A percentile compares a stretch with the other conserved stretches of the same genome.
phyloP scores from a whole-genome alignment of 1,284 basidiomycete species.

The Boletus semigastroideus region DNA sequence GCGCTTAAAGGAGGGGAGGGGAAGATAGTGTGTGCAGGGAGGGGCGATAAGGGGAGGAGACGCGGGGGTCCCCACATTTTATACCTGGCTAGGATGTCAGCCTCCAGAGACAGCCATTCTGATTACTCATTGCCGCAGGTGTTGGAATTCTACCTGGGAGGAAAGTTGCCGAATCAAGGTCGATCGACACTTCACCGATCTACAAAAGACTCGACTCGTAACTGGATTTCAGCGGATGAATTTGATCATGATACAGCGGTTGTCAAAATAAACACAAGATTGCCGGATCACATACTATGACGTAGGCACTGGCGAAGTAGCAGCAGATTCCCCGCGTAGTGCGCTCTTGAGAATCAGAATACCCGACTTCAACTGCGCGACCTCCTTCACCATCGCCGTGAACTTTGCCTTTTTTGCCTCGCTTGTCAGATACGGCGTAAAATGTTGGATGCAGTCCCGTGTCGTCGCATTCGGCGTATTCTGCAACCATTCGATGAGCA shows the following conservation, averaged over 20 bases:
- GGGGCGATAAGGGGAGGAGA: slow-evolving; percentile 6
- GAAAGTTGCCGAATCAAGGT: slow-evolving; percentile 18
- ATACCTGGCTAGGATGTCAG: slow-evolving; percentile 29
- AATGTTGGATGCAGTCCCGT: slow-evolving; percentile 74
- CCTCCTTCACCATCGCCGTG: slow-evolving; percentile 72
- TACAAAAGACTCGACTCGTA: no score
- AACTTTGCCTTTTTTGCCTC: slow-evolving; percentile 69
- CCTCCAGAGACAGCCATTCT: slow-evolving; percentile 20
- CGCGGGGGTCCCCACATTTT: slow-evolving; percentile 21
- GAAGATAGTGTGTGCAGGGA: slow-evolving; percentile 21
- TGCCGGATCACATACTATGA: slow-evolving; percentile 25
- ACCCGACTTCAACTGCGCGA: slow-evolving; percentile 67
- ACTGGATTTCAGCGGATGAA: slow-evolving; percentile 17
- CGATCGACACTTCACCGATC: slow-evolving; percentile 14
- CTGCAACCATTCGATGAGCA: slow-evolving; percentile 73
- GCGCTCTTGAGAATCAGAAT: slow-evolving; percentile 58
- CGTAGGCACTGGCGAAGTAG: slow-evolving; percentile 23
- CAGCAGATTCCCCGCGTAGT: slow-evolving; percentile 31
- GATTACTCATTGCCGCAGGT: slow-evolving; percentile 3
- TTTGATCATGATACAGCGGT: slow-evolving; percentile 18
- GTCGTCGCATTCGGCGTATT: slow-evolving; percentile 64
- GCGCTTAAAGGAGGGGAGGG: slow-evolving; percentile 24
- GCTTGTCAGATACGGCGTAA: slow-evolving; percentile 68
- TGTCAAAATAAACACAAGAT: slow-evolving; percentile 16
- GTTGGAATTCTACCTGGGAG: slow-evolving; percentile 16